Conservation (phyloP, 441 rosid species). For the Omphalea diandra region DNA sequence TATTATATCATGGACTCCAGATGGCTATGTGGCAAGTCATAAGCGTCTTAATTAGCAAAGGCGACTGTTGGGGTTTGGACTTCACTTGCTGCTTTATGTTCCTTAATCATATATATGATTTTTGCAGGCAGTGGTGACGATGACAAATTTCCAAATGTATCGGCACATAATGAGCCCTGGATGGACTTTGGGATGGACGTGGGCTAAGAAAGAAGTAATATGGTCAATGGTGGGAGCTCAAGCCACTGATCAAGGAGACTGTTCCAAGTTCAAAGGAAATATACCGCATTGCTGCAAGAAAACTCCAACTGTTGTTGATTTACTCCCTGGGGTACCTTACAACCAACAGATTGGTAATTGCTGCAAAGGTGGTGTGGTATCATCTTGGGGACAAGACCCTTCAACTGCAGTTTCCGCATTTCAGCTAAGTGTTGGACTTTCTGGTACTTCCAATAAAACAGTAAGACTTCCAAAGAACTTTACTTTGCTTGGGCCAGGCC, state of each 20-base stretch:
- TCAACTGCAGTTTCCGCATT: slow-evolving; percentile 40
- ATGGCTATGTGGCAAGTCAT: slow-evolving; percentile 50
- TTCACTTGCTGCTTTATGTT: too few relatives aligned
- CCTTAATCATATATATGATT: too few relatives aligned
- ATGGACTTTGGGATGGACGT: too few relatives aligned
- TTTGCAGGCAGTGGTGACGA: slow-evolving; percentile 46
- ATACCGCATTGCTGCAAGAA: slow-evolving; percentile 48
- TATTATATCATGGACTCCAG: slow-evolving; percentile 47
- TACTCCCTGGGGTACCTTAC: slow-evolving; percentile 56
- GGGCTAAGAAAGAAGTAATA: slow-evolving; percentile 58
- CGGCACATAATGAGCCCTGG: slow-evolving; percentile 55
- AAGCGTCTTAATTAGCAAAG: background rate
- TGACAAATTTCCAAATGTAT: slow-evolving; percentile 53
- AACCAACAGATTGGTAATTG: slow-evolving; percentile 51
- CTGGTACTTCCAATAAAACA: slow-evolving; percentile 50
- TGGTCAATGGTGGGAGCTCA: slow-evolving; percentile 60
- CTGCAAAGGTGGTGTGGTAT: slow-evolving; percentile 53
- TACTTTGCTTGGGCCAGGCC: slow-evolving; percentile 50
- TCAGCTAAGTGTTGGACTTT: slow-evolving; percentile 46
- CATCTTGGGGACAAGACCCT: slow-evolving; percentile 53
- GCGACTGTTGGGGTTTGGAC: too few relatives aligned
- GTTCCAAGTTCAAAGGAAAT: slow-evolving; percentile 49
- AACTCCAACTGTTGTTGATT: slow-evolving; percentile 49
- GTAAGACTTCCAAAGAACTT: slow-evolving; percentile 49
- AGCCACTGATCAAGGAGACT: slow-evolving; percentile 57